Percentiles rank a stretch among this genome's conserved stretches.
Conservation (phyloP, 2,329 filamentous ascomycete genomes). For the Neopestalotiopsis clavispora region DNA sequence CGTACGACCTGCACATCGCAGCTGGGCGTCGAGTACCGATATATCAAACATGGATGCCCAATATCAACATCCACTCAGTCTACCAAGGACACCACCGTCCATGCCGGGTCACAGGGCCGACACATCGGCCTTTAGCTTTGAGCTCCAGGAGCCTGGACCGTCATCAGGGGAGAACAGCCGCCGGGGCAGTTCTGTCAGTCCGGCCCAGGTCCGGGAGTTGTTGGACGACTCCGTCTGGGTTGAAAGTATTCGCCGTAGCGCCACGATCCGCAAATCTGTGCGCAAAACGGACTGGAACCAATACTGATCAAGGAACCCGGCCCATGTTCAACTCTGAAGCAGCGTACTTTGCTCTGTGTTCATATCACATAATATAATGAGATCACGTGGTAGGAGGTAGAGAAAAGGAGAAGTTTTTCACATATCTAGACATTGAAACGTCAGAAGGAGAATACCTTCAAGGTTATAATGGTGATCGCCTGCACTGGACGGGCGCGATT, state of each 20-base stretch:
- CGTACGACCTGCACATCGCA: constrained; percentile 41
- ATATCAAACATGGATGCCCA: constrained; percentile 47
- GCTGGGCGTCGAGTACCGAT: constrained; percentile 50
- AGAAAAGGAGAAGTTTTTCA: background rate
- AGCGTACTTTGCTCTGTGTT: background rate
- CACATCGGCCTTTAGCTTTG: constrained; percentile 62
- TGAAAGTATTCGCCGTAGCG: constrained; percentile 87
- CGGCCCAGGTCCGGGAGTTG: constrained; percentile 80
- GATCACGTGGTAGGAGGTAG: constrained; percentile 3
- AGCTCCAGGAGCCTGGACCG: constrained; percentile 53
- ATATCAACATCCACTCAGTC: constrained; percentile 57
- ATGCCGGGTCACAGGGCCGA: constrained; percentile 48
- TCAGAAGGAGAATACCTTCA: background rate
- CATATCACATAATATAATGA: background rate
- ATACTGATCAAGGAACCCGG: constrained; percentile 9
- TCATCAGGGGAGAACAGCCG: constrained; percentile 53
- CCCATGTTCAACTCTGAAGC: background rate
- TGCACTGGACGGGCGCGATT: background rate
- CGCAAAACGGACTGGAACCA: constrained; percentile 37
- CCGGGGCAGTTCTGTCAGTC: constrained; percentile 72
- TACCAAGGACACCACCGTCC: constrained; percentile 52
- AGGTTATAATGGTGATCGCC: background rate
- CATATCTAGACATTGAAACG: background rate
- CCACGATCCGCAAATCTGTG: constrained; percentile 65
- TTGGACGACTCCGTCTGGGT: constrained; percentile 92